Evolutionary conservation across 2,329 filamentous ascomycete species (phyloP), one percentile per base, ranked within the genome.

Genomic region (Cytospora chrysosperma): DNA sequence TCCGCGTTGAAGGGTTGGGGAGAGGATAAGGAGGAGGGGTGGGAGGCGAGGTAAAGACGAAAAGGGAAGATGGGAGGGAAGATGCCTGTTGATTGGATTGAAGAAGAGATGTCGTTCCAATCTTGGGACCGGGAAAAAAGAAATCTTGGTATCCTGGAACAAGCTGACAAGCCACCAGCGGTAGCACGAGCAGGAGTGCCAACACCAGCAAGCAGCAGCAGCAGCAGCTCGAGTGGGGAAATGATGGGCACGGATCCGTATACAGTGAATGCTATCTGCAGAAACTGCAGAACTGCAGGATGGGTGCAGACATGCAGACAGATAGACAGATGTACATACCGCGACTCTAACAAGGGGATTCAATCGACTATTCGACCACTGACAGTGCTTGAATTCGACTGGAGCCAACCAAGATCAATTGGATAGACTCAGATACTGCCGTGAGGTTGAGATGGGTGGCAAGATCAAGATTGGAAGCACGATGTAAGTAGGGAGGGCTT

Each of bases 81-180:
- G 37, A 40, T 40, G 37, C n/a, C 12, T 26, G 49, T 61, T 55
- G 51, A 61, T 61, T 61, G 59, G 59, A 40, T 28, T 49, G 21
- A 30, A 55, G 37, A 12, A 17, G 50, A 32, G 51, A 34, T 61
- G 52, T 61, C 51, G 27, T 32, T 19, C 15, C 50, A 47, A 26
- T 47, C 34, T 60, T 28, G 50, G 32, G 50, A 21, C 59, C 28
- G 53, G 21, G 49, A 60, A 32, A 17, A 30, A 32, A 17, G 26
- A 27, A 49, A 59, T 21, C 43, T 24, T 21, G 28, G 47, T 37
- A 59, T 24, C 28, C 32, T 51, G 47, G 56, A 30, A 34, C 43
- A 59, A 40, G 57, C 55, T 27, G 21, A 57, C 37, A 27, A 37
- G 49, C 27, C 50, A 60, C 50, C 34, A 21, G 8, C 19, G 10